A percentile compares a stretch with the other conserved stretches of the same genome.
Conservation (phyloP, 2,329 filamentous ascomycete genomes). For the Monilinia fructigena region DNA sequence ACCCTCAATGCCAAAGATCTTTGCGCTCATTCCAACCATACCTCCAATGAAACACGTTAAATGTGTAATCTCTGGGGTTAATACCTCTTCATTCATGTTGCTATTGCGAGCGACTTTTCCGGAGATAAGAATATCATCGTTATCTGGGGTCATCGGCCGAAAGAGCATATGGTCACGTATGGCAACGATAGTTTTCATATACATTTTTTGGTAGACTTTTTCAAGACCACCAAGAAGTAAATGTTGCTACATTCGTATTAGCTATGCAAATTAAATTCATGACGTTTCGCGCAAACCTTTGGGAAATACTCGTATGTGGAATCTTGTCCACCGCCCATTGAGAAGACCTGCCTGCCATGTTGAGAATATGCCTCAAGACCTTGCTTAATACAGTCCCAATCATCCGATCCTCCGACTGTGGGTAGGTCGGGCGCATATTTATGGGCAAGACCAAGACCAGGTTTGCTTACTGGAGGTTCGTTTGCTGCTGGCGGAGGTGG, state of each 20-base stretch:
- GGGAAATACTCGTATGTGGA: conserved; percentile 72
- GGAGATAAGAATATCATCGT: conserved; percentile 71
- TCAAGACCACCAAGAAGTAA: conserved; percentile 74
- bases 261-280: conserved; percentile 13
- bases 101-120: conserved; percentile 56
- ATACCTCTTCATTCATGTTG: conserved; percentile 45
- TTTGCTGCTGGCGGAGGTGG: not conserved
- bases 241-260: conserved; percentile 52
- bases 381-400: conserved; percentile 55
- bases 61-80: conserved; percentile 47
- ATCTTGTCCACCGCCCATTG: conserved; percentile 65
- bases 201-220: conserved; percentile 70
- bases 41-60: conserved; percentile 68
- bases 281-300: conserved; percentile 49
- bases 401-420: conserved; percentile 1
- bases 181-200: conserved; percentile 64
- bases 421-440: not conserved
- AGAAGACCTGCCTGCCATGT: conserved; percentile 47
- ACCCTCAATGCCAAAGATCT: conserved; percentile 56
- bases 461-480: not conserved
- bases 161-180: conserved; percentile 74
- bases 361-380: conserved; percentile 51
- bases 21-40: conserved; percentile 66
- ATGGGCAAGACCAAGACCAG: not conserved
- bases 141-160: conserved; percentile 67